Base-by-base conservation (phyloP, 2,329 filamentous ascomycete genomes). In the Pleomassaria siparia region DNA sequence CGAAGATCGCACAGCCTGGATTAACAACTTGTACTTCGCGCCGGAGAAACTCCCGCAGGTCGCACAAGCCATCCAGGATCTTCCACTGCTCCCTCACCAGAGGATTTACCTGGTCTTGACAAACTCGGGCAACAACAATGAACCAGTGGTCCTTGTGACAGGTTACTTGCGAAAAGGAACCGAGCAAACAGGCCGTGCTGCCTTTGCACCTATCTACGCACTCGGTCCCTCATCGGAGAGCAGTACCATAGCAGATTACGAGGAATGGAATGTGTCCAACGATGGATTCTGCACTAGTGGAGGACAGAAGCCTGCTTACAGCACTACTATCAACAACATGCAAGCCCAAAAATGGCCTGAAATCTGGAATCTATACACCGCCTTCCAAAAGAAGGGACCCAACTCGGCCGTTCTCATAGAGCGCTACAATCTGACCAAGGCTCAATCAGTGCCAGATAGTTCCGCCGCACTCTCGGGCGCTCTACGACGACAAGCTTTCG, bases 241-340 rank as follows among this genome's bases (percentile, higher is more conserved):
- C 16, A 63, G 53, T 22, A 42, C 50, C 4, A 58, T 73, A 12
- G 56, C 62, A 1, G 60, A 64, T 0, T 76, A 75, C 56, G 59
- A 62, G 15, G 33, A 53, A 16, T 74, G 73, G 72, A 76, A 76
- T 54, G 58, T 60, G 3, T 72, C 57, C 4, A 67, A 63, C 36
- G 68, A 71, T 43, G 48, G 51, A 4, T 73, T 73, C 55, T 76
- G 73, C 54, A 43, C 44, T 2, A 58, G 59, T 2, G 72, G 68
- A 7, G 71, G 56, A 1, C 70, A 72, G 37, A 76, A 76, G 53
- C 72, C 73, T 1, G 61, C 69, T 5, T 74, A 65, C 51, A 64
- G 60, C 43, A 64, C 64, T 1, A 64, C 62, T 5, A 56, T 75
- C 36, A 60, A 58, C 7, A 58, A 49, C 15, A 64, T 76, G 65